These are phyloP conservation scores for Solanum clarkiae DNA, from an alignment of 257 asterid genomes.

Conservation along the genomic window DNA sequence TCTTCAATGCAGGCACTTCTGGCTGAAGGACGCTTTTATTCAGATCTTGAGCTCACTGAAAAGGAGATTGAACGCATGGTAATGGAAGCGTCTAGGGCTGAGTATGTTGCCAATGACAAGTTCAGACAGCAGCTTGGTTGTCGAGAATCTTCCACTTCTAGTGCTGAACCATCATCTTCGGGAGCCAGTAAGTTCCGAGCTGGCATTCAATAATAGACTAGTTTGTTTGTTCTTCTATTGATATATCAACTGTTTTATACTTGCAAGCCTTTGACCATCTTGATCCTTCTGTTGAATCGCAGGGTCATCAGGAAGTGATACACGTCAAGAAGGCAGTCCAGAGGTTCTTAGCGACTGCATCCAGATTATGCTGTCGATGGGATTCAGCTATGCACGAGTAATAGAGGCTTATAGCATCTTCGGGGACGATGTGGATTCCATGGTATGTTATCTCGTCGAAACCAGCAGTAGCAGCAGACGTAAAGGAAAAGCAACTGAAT, in stretches of 20 bases:
- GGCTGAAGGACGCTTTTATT: slow-evolving; percentile 95
- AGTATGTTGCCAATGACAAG: slow-evolving; percentile 59
- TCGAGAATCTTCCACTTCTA: slow-evolving; percentile 75
- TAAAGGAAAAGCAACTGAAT: slow-evolving; percentile 95
- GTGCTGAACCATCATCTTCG: slow-evolving; percentile 97
- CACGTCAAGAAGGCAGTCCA: slow-evolving; percentile 20
- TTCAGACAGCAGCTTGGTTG: slow-evolving; percentile 50
- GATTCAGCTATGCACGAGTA: slow-evolving; percentile 85
- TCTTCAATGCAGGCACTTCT: slow-evolving; percentile 62
- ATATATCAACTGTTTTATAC: neutral
- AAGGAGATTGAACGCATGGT: slow-evolving; percentile 97
- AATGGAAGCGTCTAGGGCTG: slow-evolving; percentile 95
- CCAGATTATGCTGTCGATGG: slow-evolving; percentile 90
- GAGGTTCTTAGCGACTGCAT: slow-evolving; percentile 54
- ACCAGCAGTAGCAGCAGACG: slow-evolving; percentile 62
- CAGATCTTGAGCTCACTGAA: slow-evolving; percentile 95
- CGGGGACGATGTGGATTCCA: slow-evolving; percentile 91
- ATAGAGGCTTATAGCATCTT: slow-evolving; percentile 88
- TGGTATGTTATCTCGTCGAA: slow-evolving; percentile 82
- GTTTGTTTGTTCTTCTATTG: neutral
- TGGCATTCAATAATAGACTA: neutral
- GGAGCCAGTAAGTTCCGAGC: slow-evolving; percentile 65
- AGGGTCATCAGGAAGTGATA: slow-evolving; percentile 59
- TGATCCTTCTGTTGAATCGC: neutral
- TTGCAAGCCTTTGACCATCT: neutral